Evolutionary conservation across 2,329 filamentous ascomycete species (phyloP).

Genomic region (Ophiobolus disseminans): DNA sequence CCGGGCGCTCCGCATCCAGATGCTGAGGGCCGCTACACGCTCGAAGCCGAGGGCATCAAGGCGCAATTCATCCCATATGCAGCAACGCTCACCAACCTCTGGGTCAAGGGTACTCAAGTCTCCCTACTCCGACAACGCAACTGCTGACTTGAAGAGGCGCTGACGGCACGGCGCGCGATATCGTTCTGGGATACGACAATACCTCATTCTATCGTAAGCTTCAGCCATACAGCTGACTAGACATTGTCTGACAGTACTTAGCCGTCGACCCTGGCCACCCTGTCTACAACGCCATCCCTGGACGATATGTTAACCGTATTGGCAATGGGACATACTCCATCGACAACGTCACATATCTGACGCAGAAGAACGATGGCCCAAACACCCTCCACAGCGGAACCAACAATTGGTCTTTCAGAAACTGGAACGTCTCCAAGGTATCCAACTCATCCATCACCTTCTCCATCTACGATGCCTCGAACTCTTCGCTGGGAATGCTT

Average conservation of each 20-base stretch:
- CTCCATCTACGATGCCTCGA: conserved; percentile 37
- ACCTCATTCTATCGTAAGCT: conserved; percentile 43
- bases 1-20: conserved; percentile 29
- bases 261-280: conserved; percentile 45
- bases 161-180: conserved; percentile 38
- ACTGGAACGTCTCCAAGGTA: conserved; percentile 38
- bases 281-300: conserved; percentile 45
- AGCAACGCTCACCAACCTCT: conserved; percentile 44
- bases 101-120: conserved; percentile 33
- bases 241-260: conserved; percentile 19
- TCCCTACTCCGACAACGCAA: not conserved
- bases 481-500: conserved; percentile 41
- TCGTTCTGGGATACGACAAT: conserved; percentile 45
- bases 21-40: conserved; percentile 36
- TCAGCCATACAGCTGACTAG: not conserved
- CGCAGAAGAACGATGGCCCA: conserved; percentile 39
- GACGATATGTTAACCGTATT: conserved; percentile 45
- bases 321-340: conserved; percentile 40
- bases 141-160: conserved; percentile 32
- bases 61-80: conserved; percentile 47
- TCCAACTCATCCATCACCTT: conserved; percentile 42
- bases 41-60: conserved; percentile 39
- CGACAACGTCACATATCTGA: conserved; percentile 37
- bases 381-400: conserved; percentile 45
- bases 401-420: conserved; percentile 43